Percentiles rank a stretch among this genome's conserved stretches.
Evolutionary conservation across 805 yeast species (phyloP).

Genomic region (Saccharomycopsis sp.): DNA sequence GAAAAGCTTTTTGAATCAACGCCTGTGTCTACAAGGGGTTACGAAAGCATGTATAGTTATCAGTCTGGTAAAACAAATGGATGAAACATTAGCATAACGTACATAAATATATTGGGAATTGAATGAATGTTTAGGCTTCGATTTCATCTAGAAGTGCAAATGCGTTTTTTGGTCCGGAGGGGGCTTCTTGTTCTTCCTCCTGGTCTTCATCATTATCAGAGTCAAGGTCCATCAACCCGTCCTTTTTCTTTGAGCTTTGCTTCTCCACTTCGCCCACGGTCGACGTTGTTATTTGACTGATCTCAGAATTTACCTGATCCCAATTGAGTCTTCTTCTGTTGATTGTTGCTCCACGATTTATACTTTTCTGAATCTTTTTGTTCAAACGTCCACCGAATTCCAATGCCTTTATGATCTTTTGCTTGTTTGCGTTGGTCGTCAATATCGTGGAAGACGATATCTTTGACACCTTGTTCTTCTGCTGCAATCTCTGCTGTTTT

Average conservation of each 20-base stretch:
- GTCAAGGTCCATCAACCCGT: slow-evolving; percentile 8
- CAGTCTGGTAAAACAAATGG: too few relatives aligned
- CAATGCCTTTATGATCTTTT: slow-evolving; percentile 12
- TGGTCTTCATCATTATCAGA: slow-evolving; percentile 8
- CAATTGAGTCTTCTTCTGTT: slow-evolving; percentile 17
- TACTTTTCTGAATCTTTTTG: slow-evolving; percentile 19
- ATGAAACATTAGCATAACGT: too few relatives aligned
- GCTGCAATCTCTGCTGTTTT: slow-evolving; percentile 1
- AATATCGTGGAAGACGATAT: not conserved
- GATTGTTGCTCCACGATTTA: slow-evolving; percentile 10
- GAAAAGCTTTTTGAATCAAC: too few relatives aligned
- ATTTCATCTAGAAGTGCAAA: slow-evolving; percentile 17
- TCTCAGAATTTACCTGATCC: slow-evolving; percentile 18
- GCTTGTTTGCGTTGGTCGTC: slow-evolving; percentile 1
- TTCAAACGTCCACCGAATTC: slow-evolving; percentile 15
- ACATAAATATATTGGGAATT: too few relatives aligned
- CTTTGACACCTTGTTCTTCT: not conserved
- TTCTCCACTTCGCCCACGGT: not conserved
- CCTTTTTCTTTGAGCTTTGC: not conserved
- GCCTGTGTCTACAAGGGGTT: too few relatives aligned
- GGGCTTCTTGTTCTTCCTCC: slow-evolving; percentile 9
- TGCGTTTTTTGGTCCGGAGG: not conserved
- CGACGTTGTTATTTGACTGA: not conserved
- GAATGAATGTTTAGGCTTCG: slow-evolving; percentile 20
- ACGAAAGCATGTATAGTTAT: too few relatives aligned